These are phyloP conservation scores for Platanus orientalis DNA, from an alignment of 164 flowering plant genomes.

Conservation along the genomic window DNA sequence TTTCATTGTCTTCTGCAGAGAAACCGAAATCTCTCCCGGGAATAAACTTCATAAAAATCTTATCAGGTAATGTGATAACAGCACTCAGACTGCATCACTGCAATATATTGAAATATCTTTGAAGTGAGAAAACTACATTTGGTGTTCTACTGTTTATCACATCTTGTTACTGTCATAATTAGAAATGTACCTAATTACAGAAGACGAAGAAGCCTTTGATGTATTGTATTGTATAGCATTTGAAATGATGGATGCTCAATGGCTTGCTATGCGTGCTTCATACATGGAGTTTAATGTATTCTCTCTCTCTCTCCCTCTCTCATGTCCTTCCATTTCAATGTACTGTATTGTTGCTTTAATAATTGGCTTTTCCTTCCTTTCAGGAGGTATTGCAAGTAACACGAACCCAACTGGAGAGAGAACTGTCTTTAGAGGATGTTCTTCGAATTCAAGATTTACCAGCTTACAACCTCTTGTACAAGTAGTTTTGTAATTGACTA, in stretches of 20 bases:
- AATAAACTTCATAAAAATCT: conserved; percentile 59
- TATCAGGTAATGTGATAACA: conserved; percentile 58
- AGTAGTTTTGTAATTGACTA: too few relatives aligned
- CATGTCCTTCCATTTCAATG: too few relatives aligned
- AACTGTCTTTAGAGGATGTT: conserved; percentile 73
- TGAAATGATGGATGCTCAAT: conserved; percentile 94
- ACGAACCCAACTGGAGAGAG: conserved; percentile 78
- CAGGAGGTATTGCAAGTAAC: conserved; percentile 89
- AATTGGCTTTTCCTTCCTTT: conserved; percentile 1
- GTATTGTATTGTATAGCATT: conserved; percentile 79
- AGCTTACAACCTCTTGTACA: conserved; percentile 68
- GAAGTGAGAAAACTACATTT: too few relatives aligned
- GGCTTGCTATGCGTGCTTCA: conserved; percentile 98
- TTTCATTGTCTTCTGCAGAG: conserved; percentile 38
- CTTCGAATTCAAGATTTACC: conserved; percentile 74
- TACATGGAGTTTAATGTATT: conserved; percentile 99
- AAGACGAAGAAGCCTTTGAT: conserved; percentile 88
- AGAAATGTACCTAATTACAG: conserved; percentile 42
- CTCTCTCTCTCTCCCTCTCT: conserved; percentile 14
- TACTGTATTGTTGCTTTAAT: background rate
- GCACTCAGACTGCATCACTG: background rate
- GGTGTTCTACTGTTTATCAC: too few relatives aligned
- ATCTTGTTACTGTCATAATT: background rate
- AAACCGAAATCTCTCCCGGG: conserved; percentile 82
- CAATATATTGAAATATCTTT: background rate